phyloP scores from a whole-genome alignment of 2,329 filamentous ascomycete species.

The Epichloe uncinata region DNA sequence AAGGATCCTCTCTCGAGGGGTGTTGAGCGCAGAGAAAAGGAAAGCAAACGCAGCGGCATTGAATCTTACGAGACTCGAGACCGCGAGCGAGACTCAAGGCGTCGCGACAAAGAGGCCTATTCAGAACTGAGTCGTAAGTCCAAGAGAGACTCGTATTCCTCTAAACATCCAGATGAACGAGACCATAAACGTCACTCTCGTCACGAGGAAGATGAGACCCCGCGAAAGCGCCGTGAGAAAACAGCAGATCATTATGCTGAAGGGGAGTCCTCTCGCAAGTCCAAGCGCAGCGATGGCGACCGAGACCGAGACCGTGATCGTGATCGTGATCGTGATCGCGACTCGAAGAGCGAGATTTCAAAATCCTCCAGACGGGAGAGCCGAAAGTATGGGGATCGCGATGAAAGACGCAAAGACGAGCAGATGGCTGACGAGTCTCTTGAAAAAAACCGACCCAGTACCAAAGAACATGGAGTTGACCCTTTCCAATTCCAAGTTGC shows the following conservation, averaged over 20 bases:
- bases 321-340: constrained; percentile 16
- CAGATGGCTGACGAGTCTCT: constrained; percentile 14
- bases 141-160: constrained; percentile 17
- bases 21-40: background rate
- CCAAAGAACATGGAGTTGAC: constrained; percentile 24
- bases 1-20: constrained; percentile 1
- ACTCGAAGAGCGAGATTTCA: constrained; percentile 15
- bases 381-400: constrained; percentile 12
- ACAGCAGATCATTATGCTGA: constrained; percentile 13
- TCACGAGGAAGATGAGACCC: constrained; percentile 19
- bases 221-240: constrained; percentile 17
- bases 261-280: constrained; percentile 9
- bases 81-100: constrained; percentile 12
- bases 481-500: constrained; percentile 46
- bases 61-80: constrained; percentile 4
- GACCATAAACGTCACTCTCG: constrained; percentile 17
- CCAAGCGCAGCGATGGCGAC: constrained; percentile 13
- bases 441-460: constrained; percentile 8
- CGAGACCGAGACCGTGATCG: constrained; percentile 15
- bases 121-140: constrained; percentile 12
- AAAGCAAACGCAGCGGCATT: constrained; percentile 7
- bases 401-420: constrained; percentile 17
- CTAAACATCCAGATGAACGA: constrained; percentile 17
- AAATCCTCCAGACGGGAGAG: constrained; percentile 12
- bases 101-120: constrained; percentile 12